Base-by-base conservation (phyloP, 139 green algal genomes). In the Coccomyxa sp. region DNA sequence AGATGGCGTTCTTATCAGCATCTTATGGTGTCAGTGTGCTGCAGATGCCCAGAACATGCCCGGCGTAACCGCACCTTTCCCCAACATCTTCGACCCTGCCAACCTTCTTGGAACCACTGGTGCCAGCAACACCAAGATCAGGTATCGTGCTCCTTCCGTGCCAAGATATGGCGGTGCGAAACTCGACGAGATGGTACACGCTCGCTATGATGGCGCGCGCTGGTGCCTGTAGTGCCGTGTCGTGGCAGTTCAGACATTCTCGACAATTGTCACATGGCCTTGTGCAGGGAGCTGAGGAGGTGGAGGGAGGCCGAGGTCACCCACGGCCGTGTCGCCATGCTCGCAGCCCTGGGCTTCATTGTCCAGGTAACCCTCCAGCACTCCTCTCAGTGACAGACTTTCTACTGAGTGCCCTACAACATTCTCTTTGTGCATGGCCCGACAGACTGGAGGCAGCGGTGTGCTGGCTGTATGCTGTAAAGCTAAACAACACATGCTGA, bases 261-360 rank as follows among this genome's bases (percentile, higher is more conserved):
- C 12, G 14, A 27, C 12, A 10, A 58, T 58, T 27, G 10, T 58
- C 14, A 27, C 14, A 58, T 58, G 10, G 44, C 14, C 44, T 14
- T 10, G 44, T 58, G 10, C 14, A 58, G 44, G 44, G 44, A 58
- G 44, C 14, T 27, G 44, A 27, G 44, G 12, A 58, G 44, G 10
- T 94, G 86, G 84, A 78, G 89, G 33, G 90, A 95, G 88, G 85
- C 82, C 31, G 91, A 95, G 88, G 58, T 95, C 55, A 89, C 85
- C 4, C 91, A 95, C 86, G 90, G 90, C 78, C 88, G 91, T 39
- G 90, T 95, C 12, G 73, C 86, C 73, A 95, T 94, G 89, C 87
- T 94, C 64, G 90, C 82, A 36, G 81, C 88, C 5, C 68, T 94
- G 10, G 91, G 91, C 33, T 93, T 93, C 84, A 82, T 95, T 70